Evolutionary conservation across 495 filamentous ascomycete genomes (phyloP).

Genomic region (Parmelia sp.): DNA sequence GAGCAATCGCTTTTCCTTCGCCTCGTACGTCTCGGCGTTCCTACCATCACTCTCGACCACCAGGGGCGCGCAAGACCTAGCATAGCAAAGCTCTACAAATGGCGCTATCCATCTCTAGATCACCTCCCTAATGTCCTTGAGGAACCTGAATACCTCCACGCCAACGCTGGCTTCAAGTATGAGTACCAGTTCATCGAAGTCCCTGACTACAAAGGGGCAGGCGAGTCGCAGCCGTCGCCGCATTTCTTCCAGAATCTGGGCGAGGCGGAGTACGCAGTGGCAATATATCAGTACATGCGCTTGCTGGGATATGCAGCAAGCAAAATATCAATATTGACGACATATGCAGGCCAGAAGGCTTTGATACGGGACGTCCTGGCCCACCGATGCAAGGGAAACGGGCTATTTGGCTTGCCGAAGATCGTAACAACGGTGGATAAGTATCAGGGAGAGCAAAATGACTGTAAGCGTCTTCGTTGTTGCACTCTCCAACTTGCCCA

Average conservation of each 20-base stretch:
- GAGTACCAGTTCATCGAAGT: constrained; percentile 98
- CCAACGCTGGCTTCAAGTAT: constrained; percentile 87
- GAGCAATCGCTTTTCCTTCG: constrained; percentile 93
- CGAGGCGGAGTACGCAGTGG: constrained; percentile 94
- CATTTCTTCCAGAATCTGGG: constrained; percentile 97
- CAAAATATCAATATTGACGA: constrained; percentile 84
- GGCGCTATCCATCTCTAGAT: constrained; percentile 79
- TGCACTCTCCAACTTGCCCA: background rate
- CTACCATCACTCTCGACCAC: constrained; percentile 80
- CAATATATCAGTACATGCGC: constrained; percentile 95
- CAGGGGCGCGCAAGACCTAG: constrained; percentile 83
- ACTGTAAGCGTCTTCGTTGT: constrained; percentile 39
- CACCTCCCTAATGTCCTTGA: constrained; percentile 69
- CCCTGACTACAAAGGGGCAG: constrained; percentile 82
- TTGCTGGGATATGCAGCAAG: constrained; percentile 90
- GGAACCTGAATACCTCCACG: constrained; percentile 63
- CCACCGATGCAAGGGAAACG: constrained; percentile 77
- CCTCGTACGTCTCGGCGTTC: constrained; percentile 82
- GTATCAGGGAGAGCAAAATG: constrained; percentile 98
- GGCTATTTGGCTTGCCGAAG: constrained; percentile 84
- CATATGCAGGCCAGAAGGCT: constrained; percentile 91
- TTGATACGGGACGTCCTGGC: constrained; percentile 81
- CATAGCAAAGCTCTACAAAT: constrained; percentile 85
- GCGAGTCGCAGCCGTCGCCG: constrained; percentile 85
- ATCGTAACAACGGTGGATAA: constrained; percentile 94